These are phyloP conservation scores for Aegilops sharonensis DNA, from an alignment of 176 grass and related monocot species.

Conservation along the genomic window DNA sequence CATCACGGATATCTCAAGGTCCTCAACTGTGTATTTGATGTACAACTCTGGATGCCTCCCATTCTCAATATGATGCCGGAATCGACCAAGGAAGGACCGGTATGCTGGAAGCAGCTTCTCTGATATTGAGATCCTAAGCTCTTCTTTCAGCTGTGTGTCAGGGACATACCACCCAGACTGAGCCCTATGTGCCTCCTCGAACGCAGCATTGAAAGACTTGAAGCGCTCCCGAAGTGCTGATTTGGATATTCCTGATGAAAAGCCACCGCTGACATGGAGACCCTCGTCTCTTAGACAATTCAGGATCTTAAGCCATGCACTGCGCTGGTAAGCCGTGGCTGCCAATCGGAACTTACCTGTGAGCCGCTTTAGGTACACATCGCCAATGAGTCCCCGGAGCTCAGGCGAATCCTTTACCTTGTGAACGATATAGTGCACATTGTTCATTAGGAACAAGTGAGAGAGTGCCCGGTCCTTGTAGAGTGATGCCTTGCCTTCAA, in stretches of 20 bases:
- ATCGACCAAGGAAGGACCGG: constrained; percentile 84
- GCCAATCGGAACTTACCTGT: constrained; percentile 56
- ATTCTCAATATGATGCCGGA: constrained; percentile 82
- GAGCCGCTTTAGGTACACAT: constrained; percentile 68
- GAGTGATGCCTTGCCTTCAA: constrained; percentile 70
- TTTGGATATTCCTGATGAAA: constrained; percentile 82
- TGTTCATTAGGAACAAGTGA: constrained; percentile 90
- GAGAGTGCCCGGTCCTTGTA: constrained; percentile 72
- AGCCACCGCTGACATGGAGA: constrained; percentile 74
- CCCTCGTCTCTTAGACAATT: constrained; percentile 84
- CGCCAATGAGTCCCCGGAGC: constrained; percentile 60
- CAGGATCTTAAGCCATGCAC: constrained; percentile 76
- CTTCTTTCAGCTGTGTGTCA: constrained; percentile 84
- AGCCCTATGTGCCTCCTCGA: constrained; percentile 74
- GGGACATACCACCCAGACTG: constrained; percentile 80
- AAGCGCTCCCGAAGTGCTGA: constrained; percentile 79
- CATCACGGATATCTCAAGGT: constrained; percentile 60
- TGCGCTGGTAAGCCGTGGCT: constrained; percentile 73
- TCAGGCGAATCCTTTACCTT: constrained; percentile 81
- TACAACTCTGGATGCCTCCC: constrained; percentile 80
- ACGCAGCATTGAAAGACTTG: constrained; percentile 78
- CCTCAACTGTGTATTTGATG: constrained; percentile 92
- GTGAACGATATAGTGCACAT: constrained; percentile 88
- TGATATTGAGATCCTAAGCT: constrained; percentile 79
- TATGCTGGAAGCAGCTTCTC: constrained; percentile 93